These are phyloP conservation scores for Aspergillus piperis DNA, from an alignment of 2,329 filamentous ascomycete genomes.

Conservation along the genomic window DNA sequence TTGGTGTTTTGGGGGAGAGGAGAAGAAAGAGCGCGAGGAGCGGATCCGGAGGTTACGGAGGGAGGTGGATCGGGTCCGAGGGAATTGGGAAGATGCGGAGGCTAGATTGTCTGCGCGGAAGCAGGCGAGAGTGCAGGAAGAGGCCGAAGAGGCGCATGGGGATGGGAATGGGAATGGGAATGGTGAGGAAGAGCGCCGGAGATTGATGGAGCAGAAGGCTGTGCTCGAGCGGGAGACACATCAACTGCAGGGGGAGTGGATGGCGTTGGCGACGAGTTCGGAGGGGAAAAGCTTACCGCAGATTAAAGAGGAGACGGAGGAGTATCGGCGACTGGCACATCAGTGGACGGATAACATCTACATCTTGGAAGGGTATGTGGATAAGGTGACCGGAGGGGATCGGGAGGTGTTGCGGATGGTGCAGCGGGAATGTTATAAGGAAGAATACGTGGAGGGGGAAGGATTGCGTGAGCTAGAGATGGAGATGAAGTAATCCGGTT, in stretches of 20 bases:
- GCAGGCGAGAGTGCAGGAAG: constrained; percentile 30
- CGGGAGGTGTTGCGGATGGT: constrained; percentile 47
- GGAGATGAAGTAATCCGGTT: neutral
- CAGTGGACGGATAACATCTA: constrained; percentile 50
- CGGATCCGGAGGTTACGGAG: constrained; percentile 28
- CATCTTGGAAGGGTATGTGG: constrained; percentile 44
- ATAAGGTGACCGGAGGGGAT: constrained; percentile 44
- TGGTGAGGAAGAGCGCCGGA: constrained; percentile 25
- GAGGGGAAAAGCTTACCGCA: constrained; percentile 30
- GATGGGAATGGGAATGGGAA: constrained; percentile 21
- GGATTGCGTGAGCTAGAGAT: constrained; percentile 42
- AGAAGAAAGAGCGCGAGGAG: constrained; percentile 50
- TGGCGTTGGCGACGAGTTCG: constrained; percentile 12
- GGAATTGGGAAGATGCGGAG: constrained; percentile 34
- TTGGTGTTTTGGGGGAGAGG: constrained; percentile 66
- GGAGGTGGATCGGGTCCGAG: constrained; percentile 34
- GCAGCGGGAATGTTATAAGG: constrained; percentile 52
- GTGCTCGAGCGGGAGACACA: constrained; percentile 34
- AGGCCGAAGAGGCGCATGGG: constrained; percentile 21
- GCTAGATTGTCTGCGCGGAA: constrained; percentile 41
- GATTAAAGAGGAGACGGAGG: constrained; percentile 36
- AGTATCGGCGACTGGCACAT: constrained; percentile 27
- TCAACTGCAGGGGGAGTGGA: constrained; percentile 29
- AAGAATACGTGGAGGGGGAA: constrained; percentile 58
- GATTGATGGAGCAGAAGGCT: constrained; percentile 24